These are phyloP conservation scores for Barnettozyma salicaria DNA, from an alignment of 805 yeast genomes.

Conservation along the genomic window DNA sequence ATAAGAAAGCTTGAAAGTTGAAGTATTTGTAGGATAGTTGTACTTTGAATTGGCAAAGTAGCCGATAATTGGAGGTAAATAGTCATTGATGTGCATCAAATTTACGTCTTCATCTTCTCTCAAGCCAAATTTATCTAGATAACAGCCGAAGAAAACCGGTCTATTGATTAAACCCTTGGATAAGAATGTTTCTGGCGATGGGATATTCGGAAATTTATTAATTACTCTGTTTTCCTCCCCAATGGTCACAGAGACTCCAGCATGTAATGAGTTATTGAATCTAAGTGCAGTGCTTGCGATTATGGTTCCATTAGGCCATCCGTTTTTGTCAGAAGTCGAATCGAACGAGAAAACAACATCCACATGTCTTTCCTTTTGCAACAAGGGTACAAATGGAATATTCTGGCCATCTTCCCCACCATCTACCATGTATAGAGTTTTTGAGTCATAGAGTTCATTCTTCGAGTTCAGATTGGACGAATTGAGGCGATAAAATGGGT, in stretches of 20 bases:
- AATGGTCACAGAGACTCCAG: conserved; percentile 26
- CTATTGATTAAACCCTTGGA: conserved; percentile 43
- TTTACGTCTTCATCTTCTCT: conserved; percentile 8
- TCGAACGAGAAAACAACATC: conserved; percentile 64
- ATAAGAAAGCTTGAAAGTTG: conserved; percentile 54
- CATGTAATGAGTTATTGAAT: conserved; percentile 18
- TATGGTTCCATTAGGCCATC: conserved; percentile 57
- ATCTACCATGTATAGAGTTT: conserved; percentile 49
- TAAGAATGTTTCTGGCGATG: conserved; percentile 44
- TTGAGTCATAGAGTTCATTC: conserved; percentile 25
- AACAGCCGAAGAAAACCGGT: conserved; percentile 82
- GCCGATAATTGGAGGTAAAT: conserved; percentile 47
- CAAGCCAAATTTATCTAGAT: conserved; percentile 15
- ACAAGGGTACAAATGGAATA: conserved; percentile 59
- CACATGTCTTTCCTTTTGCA: conserved; percentile 53
- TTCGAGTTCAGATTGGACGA: conserved; percentile 2
- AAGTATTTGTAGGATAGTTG: conserved; percentile 43
- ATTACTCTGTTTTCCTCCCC: conserved; percentile 35
- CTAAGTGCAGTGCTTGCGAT: conserved; percentile 30
- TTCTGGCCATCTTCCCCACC: conserved; percentile 80
- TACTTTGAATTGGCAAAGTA: conserved; percentile 43
- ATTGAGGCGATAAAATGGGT: conserved; percentile 44
- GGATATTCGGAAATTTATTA: conserved; percentile 59
- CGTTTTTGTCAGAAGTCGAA: conserved; percentile 44
- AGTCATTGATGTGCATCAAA: conserved; percentile 7